These are phyloP conservation scores for Linaria vulgaris DNA, from an alignment of 257 asterid species.

Conservation along the genomic window DNA sequence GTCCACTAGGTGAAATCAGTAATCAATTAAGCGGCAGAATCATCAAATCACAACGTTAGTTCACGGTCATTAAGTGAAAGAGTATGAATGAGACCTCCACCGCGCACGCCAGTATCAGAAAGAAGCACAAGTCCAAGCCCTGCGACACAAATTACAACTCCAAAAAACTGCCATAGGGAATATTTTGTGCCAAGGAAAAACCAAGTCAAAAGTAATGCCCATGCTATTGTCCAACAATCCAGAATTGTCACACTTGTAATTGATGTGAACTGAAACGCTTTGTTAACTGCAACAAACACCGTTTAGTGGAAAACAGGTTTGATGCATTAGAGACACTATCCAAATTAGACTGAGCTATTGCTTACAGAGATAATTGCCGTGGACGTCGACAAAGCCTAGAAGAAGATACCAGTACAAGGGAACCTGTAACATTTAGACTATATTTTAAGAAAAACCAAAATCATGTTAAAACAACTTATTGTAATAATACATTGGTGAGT, in stretches of 20 bases:
- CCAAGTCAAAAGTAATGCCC: conserved; percentile 73
- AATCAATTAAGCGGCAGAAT: no score
- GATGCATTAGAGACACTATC: no score
- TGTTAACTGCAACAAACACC: conserved; percentile 48
- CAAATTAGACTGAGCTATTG: no score
- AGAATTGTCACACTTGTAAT: conserved; percentile 73
- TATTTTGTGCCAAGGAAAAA: conserved; percentile 57
- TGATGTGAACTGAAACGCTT: conserved; percentile 74
- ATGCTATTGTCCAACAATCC: conserved; percentile 75
- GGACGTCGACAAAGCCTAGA: conserved; percentile 64
- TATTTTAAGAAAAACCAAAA: background rate
- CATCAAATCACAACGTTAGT: background rate
- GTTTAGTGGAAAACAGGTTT: no score
- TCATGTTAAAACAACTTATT: no score
- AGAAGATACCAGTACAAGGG: conserved; percentile 76
- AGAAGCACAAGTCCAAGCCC: conserved; percentile 68
- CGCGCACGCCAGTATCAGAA: conserved; percentile 57
- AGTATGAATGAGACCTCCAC: conserved; percentile 42
- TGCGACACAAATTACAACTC: conserved; percentile 54
- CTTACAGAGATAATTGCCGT: conserved; percentile 70
- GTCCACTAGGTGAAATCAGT: background rate
- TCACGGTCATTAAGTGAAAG: background rate
- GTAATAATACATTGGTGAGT: no score
- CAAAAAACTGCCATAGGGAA: conserved; percentile 55
- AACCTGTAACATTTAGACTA: conserved; percentile 45